A percentile compares a stretch with the other conserved stretches of the same genome.
Conservation (phyloP, 2,329 filamentous ascomycete species). For the Penicillium sp. region DNA sequence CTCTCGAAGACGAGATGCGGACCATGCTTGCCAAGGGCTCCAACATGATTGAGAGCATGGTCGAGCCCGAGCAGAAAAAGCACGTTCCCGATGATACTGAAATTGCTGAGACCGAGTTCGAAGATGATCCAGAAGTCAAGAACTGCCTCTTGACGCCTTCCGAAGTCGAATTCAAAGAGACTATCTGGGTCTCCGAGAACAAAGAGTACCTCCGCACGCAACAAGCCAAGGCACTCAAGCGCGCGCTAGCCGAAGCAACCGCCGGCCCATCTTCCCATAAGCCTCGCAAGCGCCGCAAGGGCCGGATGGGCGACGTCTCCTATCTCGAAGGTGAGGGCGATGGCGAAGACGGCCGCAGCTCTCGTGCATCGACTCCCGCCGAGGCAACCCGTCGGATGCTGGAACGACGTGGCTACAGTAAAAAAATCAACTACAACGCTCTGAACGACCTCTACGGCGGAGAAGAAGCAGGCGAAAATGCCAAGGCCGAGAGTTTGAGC, state of each 20-base stretch:
- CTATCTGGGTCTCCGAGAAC: slow-evolving; percentile 92
- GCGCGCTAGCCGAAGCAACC: slow-evolving; percentile 60
- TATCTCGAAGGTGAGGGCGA: slow-evolving; percentile 48
- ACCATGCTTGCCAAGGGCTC: slow-evolving; percentile 56
- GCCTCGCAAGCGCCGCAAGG: slow-evolving; percentile 51
- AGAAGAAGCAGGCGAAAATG: slow-evolving; percentile 32
- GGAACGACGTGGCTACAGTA: slow-evolving; percentile 67
- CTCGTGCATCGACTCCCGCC: slow-evolving; percentile 64
- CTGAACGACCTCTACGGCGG: slow-evolving; percentile 41
- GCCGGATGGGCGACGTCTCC: slow-evolving; percentile 47
- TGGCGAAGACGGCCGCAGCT: slow-evolving; percentile 63
- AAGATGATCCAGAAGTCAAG: slow-evolving; percentile 80
- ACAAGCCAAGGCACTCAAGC: slow-evolving; percentile 76
- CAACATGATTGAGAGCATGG: slow-evolving; percentile 33
- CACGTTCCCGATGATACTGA: slow-evolving; percentile 55
- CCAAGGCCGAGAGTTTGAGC: slow-evolving; percentile 29
- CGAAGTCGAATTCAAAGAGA: slow-evolving; percentile 80
- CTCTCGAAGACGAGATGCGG: slow-evolving; percentile 67
- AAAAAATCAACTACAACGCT: slow-evolving; percentile 67
- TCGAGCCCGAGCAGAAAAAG: slow-evolving; percentile 30
- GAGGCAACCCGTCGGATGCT: slow-evolving; percentile 68
- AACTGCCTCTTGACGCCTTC: slow-evolving; percentile 72
- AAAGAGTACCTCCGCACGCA: slow-evolving; percentile 87
- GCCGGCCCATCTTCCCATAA: slow-evolving; percentile 39
- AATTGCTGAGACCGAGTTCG: slow-evolving; percentile 79